Percentiles rank a stretch among this genome's conserved stretches.
Evolutionary conservation across 1,284 basidiomycete species (phyloP).

Genomic region (Jaminaea rosea): DNA sequence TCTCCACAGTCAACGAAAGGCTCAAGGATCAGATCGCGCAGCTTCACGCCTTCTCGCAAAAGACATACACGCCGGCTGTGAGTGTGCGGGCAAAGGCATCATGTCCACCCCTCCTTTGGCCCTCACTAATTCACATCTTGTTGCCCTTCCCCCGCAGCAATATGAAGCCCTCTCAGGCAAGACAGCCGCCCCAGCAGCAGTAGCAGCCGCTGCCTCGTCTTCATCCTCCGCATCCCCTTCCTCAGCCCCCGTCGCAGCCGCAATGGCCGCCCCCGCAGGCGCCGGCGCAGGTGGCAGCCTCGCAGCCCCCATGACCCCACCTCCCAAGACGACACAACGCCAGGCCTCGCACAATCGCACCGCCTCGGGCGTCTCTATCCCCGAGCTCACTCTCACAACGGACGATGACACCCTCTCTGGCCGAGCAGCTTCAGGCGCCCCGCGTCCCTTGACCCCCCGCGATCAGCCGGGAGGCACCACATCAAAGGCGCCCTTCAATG

Average conservation of each 20-base stretch:
- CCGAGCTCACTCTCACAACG: constrained; percentile 42
- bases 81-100: neutral
- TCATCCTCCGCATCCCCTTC: neutral
- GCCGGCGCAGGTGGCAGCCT: neutral
- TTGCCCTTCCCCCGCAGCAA: constrained; percentile 5
- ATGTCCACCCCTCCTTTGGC: neutral
- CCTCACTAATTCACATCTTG: constrained; percentile 14
- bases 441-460: constrained; percentile 12
- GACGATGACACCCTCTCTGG: constrained; percentile 25
- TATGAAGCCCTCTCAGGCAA: constrained; percentile 5
- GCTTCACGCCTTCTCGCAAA: constrained; percentile 50
- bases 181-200: neutral
- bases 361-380: constrained; percentile 33
- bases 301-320: neutral
- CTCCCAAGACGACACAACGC: constrained; percentile 1
- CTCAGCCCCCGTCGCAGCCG: neutral
- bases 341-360: constrained; percentile 22
- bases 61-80: constrained; percentile 36
- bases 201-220: neutral
- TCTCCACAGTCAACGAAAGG: constrained; percentile 46
- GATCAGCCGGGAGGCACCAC: constrained; percentile 14
- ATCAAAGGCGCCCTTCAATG: neutral
- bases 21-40: constrained; percentile 49
- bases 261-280: neutral
- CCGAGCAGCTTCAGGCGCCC: constrained; percentile 9